Base-by-base conservation (phyloP, 2,329 filamentous ascomycete genomes). In the Colletotrichum cuscutae region DNA sequence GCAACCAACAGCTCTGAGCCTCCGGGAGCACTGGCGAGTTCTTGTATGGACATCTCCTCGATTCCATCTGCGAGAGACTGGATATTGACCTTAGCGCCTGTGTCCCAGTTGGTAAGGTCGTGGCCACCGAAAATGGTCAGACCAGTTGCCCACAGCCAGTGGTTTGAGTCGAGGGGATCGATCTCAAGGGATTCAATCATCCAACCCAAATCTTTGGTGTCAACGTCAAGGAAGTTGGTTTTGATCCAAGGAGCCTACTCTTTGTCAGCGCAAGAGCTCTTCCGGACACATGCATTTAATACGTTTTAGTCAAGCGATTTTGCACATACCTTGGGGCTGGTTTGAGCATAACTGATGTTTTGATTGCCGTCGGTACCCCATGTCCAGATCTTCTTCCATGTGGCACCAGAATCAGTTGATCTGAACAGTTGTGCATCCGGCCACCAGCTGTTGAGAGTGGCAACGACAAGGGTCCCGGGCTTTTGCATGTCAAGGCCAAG, bases 161-260 rank as follows among this genome's bases (percentile, higher is more conserved):
- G 89, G 76, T 90, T 83, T 58, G 88, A 89, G 75, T 91, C 88
- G 24, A 86, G 83, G 0, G 89, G 89, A 76, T 91, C 83, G 56
- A 91, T 91, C 32, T 87, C 87, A 8, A 91, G 78, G 0, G 86
- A 81, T 75, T 91, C 89, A 7, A 91, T 88, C 89, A 90, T 91
- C 89, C 89, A 91, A 0, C 89, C 89, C 4, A 91, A 78, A 26
- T 83, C 82, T 79, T 89, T 87, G 12, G 81, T 83, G 64, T 88
- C 86, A 4, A 78, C 78, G 1, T 85, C 83, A 15, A 87, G 78
- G 66, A 87, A 87, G 19, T 85, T 82, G n/a, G 85, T 83, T 75
- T 86, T 82, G 69, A 90, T 84, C 88, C 89, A 90, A 0, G 88
- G 88, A 0, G 88, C 88, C 37, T 73, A 30, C 3, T 1, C 1